A percentile compares a stretch with the other conserved stretches of the same genome.
phyloP scores from a whole-genome alignment of 78 protist species.

The Pelomyxa schiedti region DNA sequence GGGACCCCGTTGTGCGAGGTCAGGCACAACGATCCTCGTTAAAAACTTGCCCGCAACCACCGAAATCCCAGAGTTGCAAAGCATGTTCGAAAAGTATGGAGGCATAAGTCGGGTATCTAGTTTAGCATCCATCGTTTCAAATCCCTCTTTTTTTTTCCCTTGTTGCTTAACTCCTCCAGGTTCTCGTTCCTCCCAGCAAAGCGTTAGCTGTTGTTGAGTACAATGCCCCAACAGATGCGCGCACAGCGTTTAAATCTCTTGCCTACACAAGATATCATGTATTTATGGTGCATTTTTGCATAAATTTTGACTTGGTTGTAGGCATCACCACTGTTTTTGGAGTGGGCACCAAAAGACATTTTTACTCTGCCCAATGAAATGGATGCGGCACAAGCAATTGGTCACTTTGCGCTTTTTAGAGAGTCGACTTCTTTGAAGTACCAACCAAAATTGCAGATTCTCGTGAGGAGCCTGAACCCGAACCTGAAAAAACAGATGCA shows the following conservation, averaged over 20 bases:
- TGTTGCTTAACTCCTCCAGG: background rate
- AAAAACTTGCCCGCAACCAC: slow-evolving; percentile 70
- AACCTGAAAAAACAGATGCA: background rate
- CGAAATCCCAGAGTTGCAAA: slow-evolving; percentile 16
- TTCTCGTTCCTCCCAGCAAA: slow-evolving; percentile 62
- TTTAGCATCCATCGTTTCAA: too few relatives aligned
- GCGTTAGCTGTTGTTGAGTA: slow-evolving; percentile 75
- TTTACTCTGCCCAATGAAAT: slow-evolving; percentile 5
- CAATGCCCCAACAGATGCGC: slow-evolving; percentile 65
- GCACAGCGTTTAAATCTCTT: slow-evolving; percentile 62
- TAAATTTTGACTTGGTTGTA: too few relatives aligned
- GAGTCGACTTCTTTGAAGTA: background rate
- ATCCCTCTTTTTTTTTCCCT: background rate
- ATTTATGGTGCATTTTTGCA: too few relatives aligned
- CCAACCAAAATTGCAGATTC: background rate
- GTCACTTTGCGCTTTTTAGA: too few relatives aligned
- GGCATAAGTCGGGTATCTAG: slow-evolving; percentile 13
- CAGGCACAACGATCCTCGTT: slow-evolving; percentile 58
- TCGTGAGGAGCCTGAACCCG: background rate
- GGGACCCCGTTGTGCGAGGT: slow-evolving; percentile 6
- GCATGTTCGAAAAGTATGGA: slow-evolving; percentile 49
- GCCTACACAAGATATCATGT: slow-evolving; percentile 70
- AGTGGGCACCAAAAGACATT: slow-evolving; percentile 83
- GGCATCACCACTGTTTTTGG: slow-evolving; percentile 90
- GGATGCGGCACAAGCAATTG: background rate